Conservation (phyloP, 768 basidiomycete genomes). For the Amanita phalloides region DNA sequence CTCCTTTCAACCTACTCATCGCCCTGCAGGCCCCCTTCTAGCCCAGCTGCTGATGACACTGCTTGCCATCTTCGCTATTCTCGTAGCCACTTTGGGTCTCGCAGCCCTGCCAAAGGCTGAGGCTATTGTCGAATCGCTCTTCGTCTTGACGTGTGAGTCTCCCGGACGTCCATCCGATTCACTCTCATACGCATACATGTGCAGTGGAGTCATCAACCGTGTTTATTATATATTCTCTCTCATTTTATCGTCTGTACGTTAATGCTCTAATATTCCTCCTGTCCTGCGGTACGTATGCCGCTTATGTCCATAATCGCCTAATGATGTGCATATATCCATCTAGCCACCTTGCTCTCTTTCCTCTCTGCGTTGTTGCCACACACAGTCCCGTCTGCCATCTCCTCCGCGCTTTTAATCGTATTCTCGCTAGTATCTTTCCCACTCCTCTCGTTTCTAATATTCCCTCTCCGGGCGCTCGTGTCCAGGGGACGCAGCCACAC, state of each 20-base stretch:
- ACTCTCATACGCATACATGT: not conserved
- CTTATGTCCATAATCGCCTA: conserved; percentile 5
- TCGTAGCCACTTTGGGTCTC: conserved; percentile 12
- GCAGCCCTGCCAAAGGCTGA: conserved; percentile 8
- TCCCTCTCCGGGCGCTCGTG: not conserved
- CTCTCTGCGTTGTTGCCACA: conserved; percentile 11
- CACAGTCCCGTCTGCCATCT: too few species aligned
- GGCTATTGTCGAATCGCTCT: conserved; percentile 12
- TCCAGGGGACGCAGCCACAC: too few species aligned
- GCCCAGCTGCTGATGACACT: conserved; percentile 8
- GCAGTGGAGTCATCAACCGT: conserved; percentile 13
- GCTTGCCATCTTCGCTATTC: conserved; percentile 11
- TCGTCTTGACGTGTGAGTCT: conserved; percentile 12
- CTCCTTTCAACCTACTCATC: conserved; percentile 7
- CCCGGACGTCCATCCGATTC: not conserved
- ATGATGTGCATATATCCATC: conserved; percentile 13
- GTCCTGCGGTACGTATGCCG: conserved; percentile 12
- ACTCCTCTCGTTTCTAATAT: conserved; percentile 5
- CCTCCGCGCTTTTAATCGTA: too few species aligned
- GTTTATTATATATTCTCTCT: conserved; percentile 11
- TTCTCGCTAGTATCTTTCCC: conserved; percentile 8
- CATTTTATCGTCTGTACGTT: conserved; percentile 9
- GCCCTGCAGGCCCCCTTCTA: not conserved
- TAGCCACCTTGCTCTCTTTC: conserved; percentile 13
- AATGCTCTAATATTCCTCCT: conserved; percentile 13